phyloP scores from a whole-genome alignment of 148 eudicot genomes.

The Arctostaphylos glauca region DNA sequence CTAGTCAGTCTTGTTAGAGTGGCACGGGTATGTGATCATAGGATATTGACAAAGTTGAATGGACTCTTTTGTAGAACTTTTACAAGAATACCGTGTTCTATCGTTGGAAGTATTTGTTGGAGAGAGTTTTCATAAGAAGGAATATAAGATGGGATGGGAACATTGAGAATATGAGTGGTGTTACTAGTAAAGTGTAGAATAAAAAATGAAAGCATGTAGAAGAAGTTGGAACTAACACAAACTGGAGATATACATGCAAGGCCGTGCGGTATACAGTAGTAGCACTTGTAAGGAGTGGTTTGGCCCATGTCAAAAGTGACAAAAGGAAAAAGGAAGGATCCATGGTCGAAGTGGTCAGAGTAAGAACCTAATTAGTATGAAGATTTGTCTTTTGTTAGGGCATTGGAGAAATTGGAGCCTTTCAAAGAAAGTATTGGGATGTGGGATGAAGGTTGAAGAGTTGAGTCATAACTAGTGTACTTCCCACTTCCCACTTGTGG shows the following conservation, averaged over 20 bases:
- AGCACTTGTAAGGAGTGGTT: neutral
- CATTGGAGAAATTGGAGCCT: neutral
- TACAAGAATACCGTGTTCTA: neutral
- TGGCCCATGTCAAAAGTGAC: neutral
- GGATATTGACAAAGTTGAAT: neutral
- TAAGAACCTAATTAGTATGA: neutral
- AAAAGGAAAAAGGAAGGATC: neutral
- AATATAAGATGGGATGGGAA: neutral
- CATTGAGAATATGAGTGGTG: neutral
- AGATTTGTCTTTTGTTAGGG: neutral
- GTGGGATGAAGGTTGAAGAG: neutral
- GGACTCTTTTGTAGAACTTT: neutral
- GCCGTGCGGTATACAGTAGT: neutral
- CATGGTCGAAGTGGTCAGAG: neutral
- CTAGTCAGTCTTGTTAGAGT: no score
- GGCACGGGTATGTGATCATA: neutral
- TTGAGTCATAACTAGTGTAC: neutral
- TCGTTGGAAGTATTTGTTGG: neutral
- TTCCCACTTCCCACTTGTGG: no score
- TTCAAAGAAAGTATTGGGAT: neutral
- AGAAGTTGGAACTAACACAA: neutral
- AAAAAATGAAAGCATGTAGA: no score
- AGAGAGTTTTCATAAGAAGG: neutral
- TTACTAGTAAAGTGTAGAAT: neutral
- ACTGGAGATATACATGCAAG: neutral